phyloP scores from a whole-genome alignment of 2,329 filamentous ascomycete genomes.

The Pseudocercospora vitis region DNA sequence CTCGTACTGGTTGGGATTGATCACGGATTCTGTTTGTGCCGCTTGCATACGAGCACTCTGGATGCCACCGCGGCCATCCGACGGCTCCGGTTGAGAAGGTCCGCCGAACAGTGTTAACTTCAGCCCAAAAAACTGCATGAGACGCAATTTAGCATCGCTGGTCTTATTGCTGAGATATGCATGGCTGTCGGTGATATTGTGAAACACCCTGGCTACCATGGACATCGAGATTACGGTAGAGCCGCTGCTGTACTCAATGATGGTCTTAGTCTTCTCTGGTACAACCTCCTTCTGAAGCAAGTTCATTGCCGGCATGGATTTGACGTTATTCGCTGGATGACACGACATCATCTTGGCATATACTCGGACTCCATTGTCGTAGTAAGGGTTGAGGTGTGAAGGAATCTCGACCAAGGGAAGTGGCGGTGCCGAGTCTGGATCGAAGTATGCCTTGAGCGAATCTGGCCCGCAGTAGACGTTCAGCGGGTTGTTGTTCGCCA shows the following conservation, averaged over 20 bases:
- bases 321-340: constrained; percentile 65
- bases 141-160: constrained; percentile 52
- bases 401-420: constrained; percentile 64
- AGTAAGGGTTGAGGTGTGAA: constrained; percentile 56
- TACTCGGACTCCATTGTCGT: constrained; percentile 59
- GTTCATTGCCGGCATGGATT: constrained; percentile 53
- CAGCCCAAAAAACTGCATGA: constrained; percentile 62
- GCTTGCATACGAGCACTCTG: constrained; percentile 48
- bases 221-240: constrained; percentile 63
- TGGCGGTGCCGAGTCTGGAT: constrained; percentile 59
- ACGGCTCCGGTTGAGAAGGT: constrained; percentile 58
- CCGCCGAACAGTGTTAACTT: constrained; percentile 58
- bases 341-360: constrained; percentile 67
- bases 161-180: constrained; percentile 63
- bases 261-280: constrained; percentile 45
- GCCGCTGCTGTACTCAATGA: constrained; percentile 63
- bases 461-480: constrained; percentile 62
- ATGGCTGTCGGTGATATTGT: constrained; percentile 53
- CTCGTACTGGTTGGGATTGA: constrained; percentile 80
- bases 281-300: constrained; percentile 18
- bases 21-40: constrained; percentile 43
- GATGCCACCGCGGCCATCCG: constrained; percentile 56
- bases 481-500: constrained; percentile 11
- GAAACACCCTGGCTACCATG: constrained; percentile 54
- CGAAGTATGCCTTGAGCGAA: constrained; percentile 59